phyloP scores from a whole-genome alignment of 2,329 filamentous ascomycete species.

The Pestalotiopsis sp. region DNA sequence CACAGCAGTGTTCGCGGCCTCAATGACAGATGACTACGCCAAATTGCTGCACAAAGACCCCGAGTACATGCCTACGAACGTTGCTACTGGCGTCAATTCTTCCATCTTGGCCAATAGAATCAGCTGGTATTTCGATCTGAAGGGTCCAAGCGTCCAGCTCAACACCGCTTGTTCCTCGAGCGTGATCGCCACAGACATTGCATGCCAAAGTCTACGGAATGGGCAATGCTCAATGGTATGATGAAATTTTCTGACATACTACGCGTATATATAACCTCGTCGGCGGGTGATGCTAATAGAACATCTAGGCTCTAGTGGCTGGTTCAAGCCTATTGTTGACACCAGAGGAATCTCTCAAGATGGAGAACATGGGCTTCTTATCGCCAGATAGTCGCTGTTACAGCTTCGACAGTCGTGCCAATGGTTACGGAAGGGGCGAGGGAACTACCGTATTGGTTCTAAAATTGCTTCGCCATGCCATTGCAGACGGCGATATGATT shows the following conservation, averaged over 20 bases:
- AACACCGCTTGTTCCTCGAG: conserved; percentile 37
- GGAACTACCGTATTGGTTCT: conserved; percentile 49
- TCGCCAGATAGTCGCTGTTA: conserved; percentile 31
- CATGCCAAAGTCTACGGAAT: conserved; percentile 13
- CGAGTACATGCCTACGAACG: conserved; percentile 23
- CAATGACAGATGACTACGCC: conserved; percentile 17
- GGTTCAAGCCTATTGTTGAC: conserved; percentile 27
- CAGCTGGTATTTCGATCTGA: conserved; percentile 36
- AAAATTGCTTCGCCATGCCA: conserved; percentile 47
- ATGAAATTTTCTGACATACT: neutral
- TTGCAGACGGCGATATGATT: conserved; percentile 37
- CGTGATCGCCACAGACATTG: conserved; percentile 28
- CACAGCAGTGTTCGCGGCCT: conserved; percentile 17
- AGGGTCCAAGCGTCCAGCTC: conserved; percentile 31
- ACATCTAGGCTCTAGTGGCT: conserved; percentile 27
- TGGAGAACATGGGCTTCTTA: conserved; percentile 33
- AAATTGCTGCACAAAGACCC: conserved; percentile 13
- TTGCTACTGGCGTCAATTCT: conserved; percentile 26
- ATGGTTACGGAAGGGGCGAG: conserved; percentile 43
- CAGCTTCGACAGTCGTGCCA: conserved; percentile 13
- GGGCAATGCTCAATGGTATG: conserved; percentile 7
- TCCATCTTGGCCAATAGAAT: conserved; percentile 36
- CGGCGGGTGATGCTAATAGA: neutral
- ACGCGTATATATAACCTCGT: no score
- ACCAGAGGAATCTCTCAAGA: conserved; percentile 19